A percentile compares a stretch with the other conserved stretches of the same genome.
Evolutionary conservation across 139 green algal species (phyloP).

Genomic region (Dunaliella primolecta): DNA sequence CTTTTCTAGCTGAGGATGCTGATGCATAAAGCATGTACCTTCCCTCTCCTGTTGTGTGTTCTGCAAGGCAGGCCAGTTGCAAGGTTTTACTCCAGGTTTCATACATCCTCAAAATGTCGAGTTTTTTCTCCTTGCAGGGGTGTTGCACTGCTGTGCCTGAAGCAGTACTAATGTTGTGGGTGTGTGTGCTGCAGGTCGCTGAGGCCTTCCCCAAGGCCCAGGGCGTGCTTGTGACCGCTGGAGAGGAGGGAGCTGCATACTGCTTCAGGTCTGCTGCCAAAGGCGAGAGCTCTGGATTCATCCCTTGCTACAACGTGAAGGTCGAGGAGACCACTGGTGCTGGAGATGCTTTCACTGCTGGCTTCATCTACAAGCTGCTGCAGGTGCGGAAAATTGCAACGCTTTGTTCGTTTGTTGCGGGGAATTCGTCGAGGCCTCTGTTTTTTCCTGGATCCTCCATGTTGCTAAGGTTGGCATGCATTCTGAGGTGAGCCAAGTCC

Average conservation of each 20-base stretch:
- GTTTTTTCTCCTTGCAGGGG: too few relatives aligned
- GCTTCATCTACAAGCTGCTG: conserved; percentile 67
- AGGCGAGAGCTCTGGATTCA: conserved; percentile 50
- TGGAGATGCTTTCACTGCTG: conserved; percentile 84
- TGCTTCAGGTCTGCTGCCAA: conserved; percentile 55
- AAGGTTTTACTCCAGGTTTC: too few relatives aligned
- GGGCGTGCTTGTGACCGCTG: conserved; percentile 79
- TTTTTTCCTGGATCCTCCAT: not conserved
- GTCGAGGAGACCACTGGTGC: conserved; percentile 86
- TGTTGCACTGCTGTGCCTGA: too few relatives aligned
- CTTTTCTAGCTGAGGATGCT: too few relatives aligned
- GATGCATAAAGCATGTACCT: too few relatives aligned
- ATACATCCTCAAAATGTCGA: too few relatives aligned
- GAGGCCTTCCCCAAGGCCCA: conserved; percentile 47
- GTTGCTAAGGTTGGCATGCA: not conserved
- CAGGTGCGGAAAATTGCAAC: conserved; percentile 24
- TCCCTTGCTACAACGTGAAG: conserved; percentile 60
- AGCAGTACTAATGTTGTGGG: too few relatives aligned
- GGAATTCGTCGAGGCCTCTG: not conserved
- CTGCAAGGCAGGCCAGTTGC: too few relatives aligned
- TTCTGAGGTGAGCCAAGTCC: not conserved
- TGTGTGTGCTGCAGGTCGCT: conserved; percentile 64
- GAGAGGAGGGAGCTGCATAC: conserved; percentile 71
- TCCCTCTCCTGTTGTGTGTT: too few relatives aligned
- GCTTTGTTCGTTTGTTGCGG: not conserved